phyloP scores from a whole-genome alignment of 176 grass and related monocot species.

The Rhynchospora tenuis region DNA sequence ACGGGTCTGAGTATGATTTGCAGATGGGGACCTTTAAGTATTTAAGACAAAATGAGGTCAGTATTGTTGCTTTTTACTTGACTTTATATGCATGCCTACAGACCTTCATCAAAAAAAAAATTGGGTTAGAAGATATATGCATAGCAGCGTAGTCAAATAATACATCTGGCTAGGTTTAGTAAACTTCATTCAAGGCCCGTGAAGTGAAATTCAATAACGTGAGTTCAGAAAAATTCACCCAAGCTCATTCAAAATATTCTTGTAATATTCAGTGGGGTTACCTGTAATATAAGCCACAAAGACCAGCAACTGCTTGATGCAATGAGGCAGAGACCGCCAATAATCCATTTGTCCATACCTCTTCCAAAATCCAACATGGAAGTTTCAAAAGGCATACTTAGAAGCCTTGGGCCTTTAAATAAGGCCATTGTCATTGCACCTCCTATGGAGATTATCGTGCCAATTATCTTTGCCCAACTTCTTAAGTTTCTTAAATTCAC shows the following conservation, averaged over 20 bases:
- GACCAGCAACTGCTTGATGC: slow-evolving; percentile 61
- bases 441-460: slow-evolving; percentile 44
- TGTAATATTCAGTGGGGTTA: neutral
- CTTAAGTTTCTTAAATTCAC: slow-evolving; percentile 34
- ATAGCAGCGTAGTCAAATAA: neutral
- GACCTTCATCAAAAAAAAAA: no score
- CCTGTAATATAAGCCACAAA: slow-evolving; percentile 77
- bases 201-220: neutral
- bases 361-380: neutral
- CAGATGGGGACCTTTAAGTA: slow-evolving; percentile 49
- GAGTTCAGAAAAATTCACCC: neutral
- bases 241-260: neutral
- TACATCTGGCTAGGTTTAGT: no score
- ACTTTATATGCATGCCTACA: no score
- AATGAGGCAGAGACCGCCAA: slow-evolving; percentile 35
- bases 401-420: slow-evolving; percentile 56
- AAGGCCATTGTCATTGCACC: slow-evolving; percentile 60
- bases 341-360: slow-evolving; percentile 23
- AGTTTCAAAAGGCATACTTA: neutral
- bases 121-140: no score
- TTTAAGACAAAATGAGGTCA: neutral
- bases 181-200: neutral
- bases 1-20: slow-evolving; percentile 51
- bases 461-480: slow-evolving; percentile 56
- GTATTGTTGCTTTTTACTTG: neutral